Base-by-base conservation (phyloP, 495 filamentous ascomycete species). In the Bacidia gigantensis region DNA sequence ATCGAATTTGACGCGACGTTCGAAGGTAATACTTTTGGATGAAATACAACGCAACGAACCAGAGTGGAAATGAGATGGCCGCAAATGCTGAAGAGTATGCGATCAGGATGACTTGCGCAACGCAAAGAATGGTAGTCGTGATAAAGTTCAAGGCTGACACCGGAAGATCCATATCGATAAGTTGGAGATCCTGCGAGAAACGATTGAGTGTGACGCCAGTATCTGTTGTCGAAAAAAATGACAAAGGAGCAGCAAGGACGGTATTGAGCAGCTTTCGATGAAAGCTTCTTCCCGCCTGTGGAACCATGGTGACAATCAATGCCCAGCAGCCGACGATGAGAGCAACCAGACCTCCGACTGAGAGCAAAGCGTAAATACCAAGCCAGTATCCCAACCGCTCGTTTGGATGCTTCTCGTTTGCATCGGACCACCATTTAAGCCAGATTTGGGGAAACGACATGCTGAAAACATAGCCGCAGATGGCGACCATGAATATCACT, bases 21-120 rank as follows among this genome's bases (percentile, higher is more conserved):
- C 75, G 70, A 3, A 85, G 68, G 53, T 85, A 85, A 32, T 75
- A 64, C 49, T 74, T 77, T 55, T 82, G 77, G 3, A 84, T 68
- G 14, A 72, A 25, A 51, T 75, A 82, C 3, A 80, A 51, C 22
- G 69, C 57, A 11, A 74, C 53, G 26, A 73, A 54, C 5, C 73
- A 66, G 38, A 75, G 44, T 0, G 76, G 76, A 51, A 78, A 72
- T 0, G 72, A 68, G 32, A 75, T 70, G 0, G 74, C 76, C 0
- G 68, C 67, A 52, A 72, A 80, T 29, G 61, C 63, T 0, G 76
- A 72, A 22, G 70, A 64, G 3, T 68, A 62, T 2, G 65, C 71
- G 21, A 79, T 77, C 1, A 79, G 65, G 2, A 68, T 67, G 62
- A 73, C 71, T 53, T 77, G 73, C 0, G 65, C 69, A 29, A 77